Conservation (phyloP, 768 basidiomycete genomes). For the Mycena pura region DNA sequence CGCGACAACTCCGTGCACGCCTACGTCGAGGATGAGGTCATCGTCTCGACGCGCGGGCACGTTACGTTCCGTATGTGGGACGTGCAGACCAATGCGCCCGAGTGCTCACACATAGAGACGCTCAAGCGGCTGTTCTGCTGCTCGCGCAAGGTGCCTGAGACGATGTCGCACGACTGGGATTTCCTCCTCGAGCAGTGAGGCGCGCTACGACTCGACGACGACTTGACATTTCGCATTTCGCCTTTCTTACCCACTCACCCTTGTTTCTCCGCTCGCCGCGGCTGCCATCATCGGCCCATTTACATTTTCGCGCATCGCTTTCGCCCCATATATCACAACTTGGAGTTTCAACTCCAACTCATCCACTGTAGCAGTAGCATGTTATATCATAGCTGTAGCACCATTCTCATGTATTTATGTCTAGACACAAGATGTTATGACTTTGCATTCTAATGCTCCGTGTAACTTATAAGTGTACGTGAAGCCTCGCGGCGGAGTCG, state of each 20-base stretch:
- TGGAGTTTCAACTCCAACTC: not conserved
- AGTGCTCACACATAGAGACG: constrained; percentile 65
- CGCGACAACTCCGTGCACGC: constrained; percentile 37
- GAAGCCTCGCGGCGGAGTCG: too few relatives aligned
- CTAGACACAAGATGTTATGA: too few relatives aligned
- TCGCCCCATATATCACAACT: not conserved
- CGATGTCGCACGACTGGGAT: constrained; percentile 72
- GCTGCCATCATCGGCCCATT: constrained; percentile 19
- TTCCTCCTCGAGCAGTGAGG: constrained; percentile 74
- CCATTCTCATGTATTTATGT: too few relatives aligned
- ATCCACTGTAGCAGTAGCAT: constrained; percentile 26
- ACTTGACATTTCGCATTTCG: constrained; percentile 22
- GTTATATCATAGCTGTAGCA: constrained; percentile 13
- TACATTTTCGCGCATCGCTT: constrained; percentile 16
- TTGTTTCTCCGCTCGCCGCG: constrained; percentile 16
- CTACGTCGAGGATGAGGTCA: constrained; percentile 63
- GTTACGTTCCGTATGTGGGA: constrained; percentile 85
- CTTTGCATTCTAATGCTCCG: too few relatives aligned
- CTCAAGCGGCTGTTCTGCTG: constrained; percentile 70
- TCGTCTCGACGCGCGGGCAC: constrained; percentile 64
- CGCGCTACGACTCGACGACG: not conserved
- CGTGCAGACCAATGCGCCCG: constrained; percentile 66
- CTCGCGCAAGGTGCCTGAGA: constrained; percentile 59
- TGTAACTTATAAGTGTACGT: too few relatives aligned
- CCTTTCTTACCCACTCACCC: constrained; percentile 12